Percentiles rank a stretch among this genome's conserved stretches.
These are phyloP conservation scores for Solanum habrochaites DNA, from an alignment of 257 asterid species.

Conservation along the genomic window DNA sequence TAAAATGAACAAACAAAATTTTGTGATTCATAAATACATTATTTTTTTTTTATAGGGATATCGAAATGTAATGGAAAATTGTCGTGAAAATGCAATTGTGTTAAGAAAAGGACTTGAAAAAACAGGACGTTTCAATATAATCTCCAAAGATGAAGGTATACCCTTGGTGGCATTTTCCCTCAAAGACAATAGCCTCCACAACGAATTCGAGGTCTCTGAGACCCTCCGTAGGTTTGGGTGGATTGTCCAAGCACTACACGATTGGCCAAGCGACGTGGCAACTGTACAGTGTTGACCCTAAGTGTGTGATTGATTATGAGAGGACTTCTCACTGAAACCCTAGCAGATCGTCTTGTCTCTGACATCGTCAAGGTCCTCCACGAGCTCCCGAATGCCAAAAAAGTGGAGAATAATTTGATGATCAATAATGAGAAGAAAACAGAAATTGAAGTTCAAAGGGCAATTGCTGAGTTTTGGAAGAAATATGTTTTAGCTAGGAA, in stretches of 20 bases:
- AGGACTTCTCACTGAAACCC: slow-evolving; percentile 17
- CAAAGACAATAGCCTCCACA: slow-evolving; percentile 13
- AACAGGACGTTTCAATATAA: slow-evolving; percentile 17
- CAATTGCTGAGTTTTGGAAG: slow-evolving; percentile 13
- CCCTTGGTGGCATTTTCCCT: slow-evolving; percentile 30
- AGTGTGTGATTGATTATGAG: no score
- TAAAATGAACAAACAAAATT: no score
- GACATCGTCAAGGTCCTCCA: slow-evolving; percentile 14
- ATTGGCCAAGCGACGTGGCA: slow-evolving; percentile 23
- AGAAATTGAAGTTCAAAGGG: slow-evolving; percentile 9
- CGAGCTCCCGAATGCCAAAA: slow-evolving; percentile 9
- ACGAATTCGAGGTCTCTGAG: slow-evolving; percentile 16
- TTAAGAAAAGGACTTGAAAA: slow-evolving; percentile 19
- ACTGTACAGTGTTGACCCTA: slow-evolving; percentile 18
- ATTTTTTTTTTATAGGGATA: neutral
- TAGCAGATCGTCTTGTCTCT: slow-evolving; percentile 14
- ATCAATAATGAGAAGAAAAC: slow-evolving; percentile 10
- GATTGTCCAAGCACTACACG: slow-evolving; percentile 24
- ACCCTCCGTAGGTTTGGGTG: slow-evolving; percentile 18
- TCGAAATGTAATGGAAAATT: slow-evolving; percentile 20
- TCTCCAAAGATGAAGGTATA: slow-evolving; percentile 21
- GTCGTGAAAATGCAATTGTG: slow-evolving; percentile 16
- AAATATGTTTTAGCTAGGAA: slow-evolving; percentile 15
- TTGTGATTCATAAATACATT: no score
- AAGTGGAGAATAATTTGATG: neutral